Percentiles rank a stretch among this genome's conserved stretches.
Conservation (phyloP, 805 yeast genomes). For the Saccharomyces paradoxus region DNA sequence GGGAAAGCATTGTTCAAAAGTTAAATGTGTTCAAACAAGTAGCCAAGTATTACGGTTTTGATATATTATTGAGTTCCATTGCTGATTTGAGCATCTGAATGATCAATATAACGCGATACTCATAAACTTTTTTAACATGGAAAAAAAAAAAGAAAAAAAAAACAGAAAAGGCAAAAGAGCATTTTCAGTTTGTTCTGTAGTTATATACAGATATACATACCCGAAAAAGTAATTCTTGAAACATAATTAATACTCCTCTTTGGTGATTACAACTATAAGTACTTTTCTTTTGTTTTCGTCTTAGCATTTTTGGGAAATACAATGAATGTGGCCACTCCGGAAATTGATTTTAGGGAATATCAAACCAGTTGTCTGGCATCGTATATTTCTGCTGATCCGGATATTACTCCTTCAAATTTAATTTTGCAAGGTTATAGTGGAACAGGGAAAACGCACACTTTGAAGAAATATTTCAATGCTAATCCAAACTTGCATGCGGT, state of each 20-base stretch:
- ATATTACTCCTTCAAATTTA: slow-evolving; percentile 19
- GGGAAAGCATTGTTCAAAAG: slow-evolving; percentile 37
- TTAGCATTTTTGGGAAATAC: not conserved
- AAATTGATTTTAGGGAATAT: slow-evolving; percentile 18
- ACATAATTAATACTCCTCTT: not conserved
- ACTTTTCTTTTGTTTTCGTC: not conserved
- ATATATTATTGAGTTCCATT: slow-evolving; percentile 33
- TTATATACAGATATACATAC: not conserved
- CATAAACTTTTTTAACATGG: not conserved
- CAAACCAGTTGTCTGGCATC: slow-evolving; percentile 18
- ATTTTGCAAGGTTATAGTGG: slow-evolving; percentile 25
- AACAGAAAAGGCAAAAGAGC: not conserved
- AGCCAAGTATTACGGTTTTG: slow-evolving; percentile 52
- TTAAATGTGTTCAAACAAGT: slow-evolving; percentile 48
- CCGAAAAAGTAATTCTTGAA: not conserved
- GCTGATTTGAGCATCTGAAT: not conserved
- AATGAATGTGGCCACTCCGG: slow-evolving; percentile 1
- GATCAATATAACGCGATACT: not conserved
- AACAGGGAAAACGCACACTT: slow-evolving; percentile 25
- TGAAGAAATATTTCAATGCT: slow-evolving; percentile 13
- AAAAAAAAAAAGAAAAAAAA: not conserved
- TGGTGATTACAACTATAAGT: not conserved
- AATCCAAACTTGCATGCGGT: slow-evolving; percentile 11
- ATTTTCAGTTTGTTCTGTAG: not conserved
- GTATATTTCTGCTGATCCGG: slow-evolving; percentile 16